Evolutionary conservation across 2,329 filamentous ascomycete species (phyloP).

Genomic region (Didymella pinodella): DNA sequence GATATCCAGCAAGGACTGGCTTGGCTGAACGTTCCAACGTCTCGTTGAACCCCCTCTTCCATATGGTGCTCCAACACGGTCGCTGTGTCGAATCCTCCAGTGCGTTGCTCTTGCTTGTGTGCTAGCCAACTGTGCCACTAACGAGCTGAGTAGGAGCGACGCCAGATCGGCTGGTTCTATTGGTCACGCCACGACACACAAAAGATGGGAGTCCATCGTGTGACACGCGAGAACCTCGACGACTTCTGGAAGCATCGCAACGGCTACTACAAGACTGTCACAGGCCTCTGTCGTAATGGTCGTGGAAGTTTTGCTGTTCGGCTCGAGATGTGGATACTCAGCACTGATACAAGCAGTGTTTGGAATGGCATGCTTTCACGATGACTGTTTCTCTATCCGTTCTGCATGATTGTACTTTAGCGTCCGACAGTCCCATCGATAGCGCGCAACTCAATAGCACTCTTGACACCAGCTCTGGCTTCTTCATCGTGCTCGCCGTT

Average conservation of each 20-base stretch:
- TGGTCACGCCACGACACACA: conserved; percentile 4
- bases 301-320: conserved; percentile 14
- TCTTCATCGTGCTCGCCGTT: neutral
- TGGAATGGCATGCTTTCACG: conserved; percentile 8
- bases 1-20: conserved; percentile 15
- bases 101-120: neutral
- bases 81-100: neutral
- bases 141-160: conserved; percentile 12
- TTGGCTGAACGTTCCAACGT: conserved; percentile 27
- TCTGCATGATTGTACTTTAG: neutral
- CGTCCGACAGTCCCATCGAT: neutral
- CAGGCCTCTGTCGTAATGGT: conserved; percentile 12
- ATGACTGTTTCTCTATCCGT: neutral
- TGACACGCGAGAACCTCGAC: conserved; percentile 20
- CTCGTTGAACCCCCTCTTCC: neutral
- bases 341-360: conserved; percentile 16
- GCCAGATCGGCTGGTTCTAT: conserved; percentile 26
- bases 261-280: conserved; percentile 14
- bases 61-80: neutral
- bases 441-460: neutral
- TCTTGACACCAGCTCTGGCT: neutral
- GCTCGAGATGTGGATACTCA: conserved; percentile 27
- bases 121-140: neutral
- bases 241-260: conserved; percentile 24
- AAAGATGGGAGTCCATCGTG: conserved; percentile 16